These are phyloP conservation scores for Larix sibirica DNA, from an alignment of 83 land plant species.

Conservation along the genomic window DNA sequence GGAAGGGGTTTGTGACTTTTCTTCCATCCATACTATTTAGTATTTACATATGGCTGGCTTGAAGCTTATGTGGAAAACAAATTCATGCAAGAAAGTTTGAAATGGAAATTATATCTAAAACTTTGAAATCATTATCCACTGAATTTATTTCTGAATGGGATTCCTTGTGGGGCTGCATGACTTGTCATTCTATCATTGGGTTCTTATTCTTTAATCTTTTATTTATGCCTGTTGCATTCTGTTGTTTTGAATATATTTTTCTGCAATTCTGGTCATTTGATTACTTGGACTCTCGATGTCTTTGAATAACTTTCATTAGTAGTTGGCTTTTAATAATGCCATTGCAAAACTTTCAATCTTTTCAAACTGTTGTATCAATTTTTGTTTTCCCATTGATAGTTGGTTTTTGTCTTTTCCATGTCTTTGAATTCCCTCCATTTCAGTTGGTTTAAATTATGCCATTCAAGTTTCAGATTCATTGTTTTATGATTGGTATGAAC, in stretches of 20 bases:
- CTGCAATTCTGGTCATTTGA: background rate
- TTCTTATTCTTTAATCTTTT: background rate
- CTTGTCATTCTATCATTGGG: background rate
- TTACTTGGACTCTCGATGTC: background rate
- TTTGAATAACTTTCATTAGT: background rate
- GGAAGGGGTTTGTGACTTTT: slow-evolving; percentile 55
- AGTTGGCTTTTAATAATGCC: background rate
- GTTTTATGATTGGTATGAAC: too few species aligned
- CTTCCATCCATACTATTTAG: background rate
- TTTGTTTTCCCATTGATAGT: background rate
- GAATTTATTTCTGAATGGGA: background rate
- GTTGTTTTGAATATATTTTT: background rate
- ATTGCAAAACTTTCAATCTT: background rate
- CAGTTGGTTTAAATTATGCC: too few species aligned
- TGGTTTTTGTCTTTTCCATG: background rate
- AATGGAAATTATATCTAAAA: background rate
- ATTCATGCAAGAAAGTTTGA: background rate
- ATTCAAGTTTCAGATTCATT: too few species aligned
- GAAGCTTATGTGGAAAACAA: background rate
- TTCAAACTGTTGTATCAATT: background rate
- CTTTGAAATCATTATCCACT: background rate
- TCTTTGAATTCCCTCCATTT: background rate
- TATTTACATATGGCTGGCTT: background rate
- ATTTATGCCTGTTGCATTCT: background rate
- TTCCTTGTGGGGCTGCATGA: background rate